phyloP scores from a whole-genome alignment of 2,329 filamentous ascomycete genomes.

The Trichoderma sp. region DNA sequence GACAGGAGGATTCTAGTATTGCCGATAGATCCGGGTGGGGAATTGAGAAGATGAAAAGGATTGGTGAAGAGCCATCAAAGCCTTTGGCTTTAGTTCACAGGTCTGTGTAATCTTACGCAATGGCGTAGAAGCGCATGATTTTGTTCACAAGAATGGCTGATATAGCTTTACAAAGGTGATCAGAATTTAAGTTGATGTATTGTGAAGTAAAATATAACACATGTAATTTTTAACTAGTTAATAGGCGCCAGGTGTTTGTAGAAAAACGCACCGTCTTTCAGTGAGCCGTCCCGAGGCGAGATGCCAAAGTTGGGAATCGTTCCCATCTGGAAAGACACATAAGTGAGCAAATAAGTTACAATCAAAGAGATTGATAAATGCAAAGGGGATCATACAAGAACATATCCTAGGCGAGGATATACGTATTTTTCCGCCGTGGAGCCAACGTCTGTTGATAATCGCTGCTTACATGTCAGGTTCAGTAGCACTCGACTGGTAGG shows the following conservation, averaged over 20 bases:
- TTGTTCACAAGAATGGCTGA: background rate
- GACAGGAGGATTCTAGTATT: background rate
- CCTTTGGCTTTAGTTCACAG: background rate
- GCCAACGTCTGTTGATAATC: conserved; percentile 16
- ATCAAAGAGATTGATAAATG: background rate
- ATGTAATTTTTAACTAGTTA: background rate
- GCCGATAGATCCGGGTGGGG: background rate
- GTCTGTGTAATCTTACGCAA: background rate
- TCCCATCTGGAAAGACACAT: background rate
- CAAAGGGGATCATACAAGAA: background rate
- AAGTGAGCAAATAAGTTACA: background rate
- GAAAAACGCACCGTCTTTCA: conserved; percentile 18
- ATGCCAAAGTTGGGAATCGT: conserved; percentile 19
- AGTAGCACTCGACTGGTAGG: background rate
- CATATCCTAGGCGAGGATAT: conserved; percentile 18
- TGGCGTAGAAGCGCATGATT: background rate
- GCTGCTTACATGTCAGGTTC: background rate
- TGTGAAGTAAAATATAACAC: too few relatives aligned
- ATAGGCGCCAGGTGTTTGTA: conserved; percentile 1
- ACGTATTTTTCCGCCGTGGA: conserved; percentile 19
- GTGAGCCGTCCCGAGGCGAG: conserved; percentile 12
- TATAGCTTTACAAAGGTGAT: background rate
- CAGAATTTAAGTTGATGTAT: background rate
- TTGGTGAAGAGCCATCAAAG: background rate
- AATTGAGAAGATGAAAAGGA: background rate